Evolutionary conservation across 345 rosid genomes (phyloP), one percentile per base, ranked within the genome.

Genomic region (Boechera stricta): DNA sequence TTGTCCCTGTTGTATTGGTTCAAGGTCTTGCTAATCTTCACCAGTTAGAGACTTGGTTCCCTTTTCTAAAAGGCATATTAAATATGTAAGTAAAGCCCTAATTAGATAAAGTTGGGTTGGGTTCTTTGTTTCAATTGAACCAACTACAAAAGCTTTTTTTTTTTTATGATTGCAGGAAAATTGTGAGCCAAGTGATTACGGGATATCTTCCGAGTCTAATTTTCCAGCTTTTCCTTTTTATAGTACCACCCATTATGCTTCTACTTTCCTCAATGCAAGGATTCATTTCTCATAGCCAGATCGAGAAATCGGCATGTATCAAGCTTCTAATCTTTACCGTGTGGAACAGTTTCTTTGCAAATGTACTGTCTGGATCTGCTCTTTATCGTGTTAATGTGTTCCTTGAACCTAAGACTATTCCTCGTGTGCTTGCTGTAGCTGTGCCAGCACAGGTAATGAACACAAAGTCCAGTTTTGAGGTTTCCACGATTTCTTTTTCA

Each of bases 191-290:
- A 79, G 84, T 92, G 79, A 84, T 94, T 73, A 92, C 97, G 3
- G 97, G 97, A 84, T 92, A 94, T 80, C 91, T 94, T 72, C 98
- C 98, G 7, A 92, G 92, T 86, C 87, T 94, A 36, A 69, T 90
- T 67, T 92, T 94, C 56, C 88, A 86, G 64, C 62, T 77, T 66
- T 94, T 92, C 82, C 84, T 90, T 44, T 54, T 42, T 58, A 74
- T 84, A 31, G 79, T 92, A 77, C 98, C 95, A 6, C 97, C 95
- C 0, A 47, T 84, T 69, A 89, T 94, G 97, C 73, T 92, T 64
- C 53, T 84, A 41, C 80, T 90, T 58, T 90, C 98, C 60, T 87
- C 97, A 21, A 82, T 89, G 84, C 87, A 90, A 88, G 98, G 98
- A 67, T 85, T 71, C 80, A 72, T 85, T 69, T 91, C 97, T 64